Conservation (phyloP, 1,284 basidiomycete species). For the Peniophora sp. region DNA sequence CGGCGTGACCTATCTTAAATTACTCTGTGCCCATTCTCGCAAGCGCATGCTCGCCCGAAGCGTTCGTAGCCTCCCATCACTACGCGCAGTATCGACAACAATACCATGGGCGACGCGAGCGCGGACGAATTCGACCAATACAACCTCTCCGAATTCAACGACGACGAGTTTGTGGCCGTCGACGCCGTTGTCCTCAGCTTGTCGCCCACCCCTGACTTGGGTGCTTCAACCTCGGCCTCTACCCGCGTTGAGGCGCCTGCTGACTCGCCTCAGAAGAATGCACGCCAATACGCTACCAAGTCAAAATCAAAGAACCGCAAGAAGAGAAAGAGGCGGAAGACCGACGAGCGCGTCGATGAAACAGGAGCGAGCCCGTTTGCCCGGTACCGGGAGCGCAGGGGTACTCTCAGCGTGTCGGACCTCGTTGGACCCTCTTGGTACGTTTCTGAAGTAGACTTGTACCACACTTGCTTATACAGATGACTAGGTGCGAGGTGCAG, state of each 20-base stretch:
- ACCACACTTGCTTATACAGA: neutral
- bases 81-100: too few species aligned
- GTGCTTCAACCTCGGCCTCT: slow-evolving; percentile 2
- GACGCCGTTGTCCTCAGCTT: slow-evolving; percentile 25
- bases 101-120: neutral
- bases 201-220: neutral
- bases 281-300: neutral
- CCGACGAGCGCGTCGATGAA: neutral
- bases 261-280: neutral
- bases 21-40: too few species aligned
- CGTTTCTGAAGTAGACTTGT: slow-evolving; percentile 10
- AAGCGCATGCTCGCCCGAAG: too few species aligned
- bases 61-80: too few species aligned
- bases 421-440: slow-evolving; percentile 48
- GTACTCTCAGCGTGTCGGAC: slow-evolving; percentile 33
- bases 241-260: neutral
- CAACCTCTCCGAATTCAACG: slow-evolving; percentile 49
- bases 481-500: slow-evolving; percentile 67
- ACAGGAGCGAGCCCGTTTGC: slow-evolving; percentile 15
- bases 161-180: slow-evolving; percentile 44
- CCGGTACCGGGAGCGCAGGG: slow-evolving; percentile 14
- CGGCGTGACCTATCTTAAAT: too few species aligned
- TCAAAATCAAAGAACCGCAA: neutral
- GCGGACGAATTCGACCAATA: slow-evolving; percentile 31
- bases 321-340: neutral